Base-by-base conservation (phyloP, 345 rosid genomes). In the Xanthoceras sorbifolium region DNA sequence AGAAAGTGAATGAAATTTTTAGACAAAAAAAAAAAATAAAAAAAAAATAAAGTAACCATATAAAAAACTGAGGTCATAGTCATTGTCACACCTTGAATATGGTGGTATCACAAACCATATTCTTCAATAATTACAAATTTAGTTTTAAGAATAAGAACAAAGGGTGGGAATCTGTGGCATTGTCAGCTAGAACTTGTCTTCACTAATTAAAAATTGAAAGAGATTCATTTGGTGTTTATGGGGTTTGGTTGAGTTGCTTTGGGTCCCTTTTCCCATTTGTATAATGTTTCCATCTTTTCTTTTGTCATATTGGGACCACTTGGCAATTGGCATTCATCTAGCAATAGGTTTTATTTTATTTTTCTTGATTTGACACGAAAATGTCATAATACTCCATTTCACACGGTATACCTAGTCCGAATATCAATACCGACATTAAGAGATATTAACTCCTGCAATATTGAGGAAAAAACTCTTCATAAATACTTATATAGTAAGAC, bases 191-290 rank as follows among this genome's bases (percentile, higher is more conserved):
- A 44, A 36, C 23, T n/a, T 9, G 54, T 57, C 29, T 18, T 59
- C 42, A 17, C 26, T 15, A 57, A 52, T 64, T 52, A 60, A 78
- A n/a, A 73, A 52, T 28, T n/a, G 87, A 84, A 76, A 81, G 84
- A 69, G 81, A 81, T 76, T 78, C 64, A 76, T 73, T 78, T 76
- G 77, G 77, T 76, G 29, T 52, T 67, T 59, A 67, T 69, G 61
- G 74, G 54, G 65, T 67, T n/a, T 80, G 76, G 70, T 48, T 50
- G 48, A 23, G 34, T 55, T 69, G 57, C 52, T 67, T 67, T 70
- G 68, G 84, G 75, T 29, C 14, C 71, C 64, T 67, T 67, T 71
- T 46, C 4, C 29, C 40, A 60, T 66, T 65, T 9, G n/a, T 67
- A 63, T n/a, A 66, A 28, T 71, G 79, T 80, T 52, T 29, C 69